Evolutionary conservation across 202 grass and related monocot genomes (phyloP).

Genomic region (Musa balbisiana): DNA sequence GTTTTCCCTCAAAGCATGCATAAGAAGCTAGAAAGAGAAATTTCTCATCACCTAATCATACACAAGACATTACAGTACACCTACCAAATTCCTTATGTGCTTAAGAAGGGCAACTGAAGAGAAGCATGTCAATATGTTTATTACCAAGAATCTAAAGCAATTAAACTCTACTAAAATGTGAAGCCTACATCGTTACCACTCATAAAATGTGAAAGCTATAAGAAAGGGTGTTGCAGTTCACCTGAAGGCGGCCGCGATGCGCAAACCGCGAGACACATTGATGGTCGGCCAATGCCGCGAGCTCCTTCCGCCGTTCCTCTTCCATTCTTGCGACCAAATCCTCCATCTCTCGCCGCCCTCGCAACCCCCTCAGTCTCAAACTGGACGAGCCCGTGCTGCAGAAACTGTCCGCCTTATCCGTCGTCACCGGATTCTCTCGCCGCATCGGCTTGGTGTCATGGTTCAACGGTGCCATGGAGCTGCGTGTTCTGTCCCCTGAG

Average conservation of each 20-base stretch:
- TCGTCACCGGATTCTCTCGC: background rate
- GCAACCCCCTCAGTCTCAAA: constrained; percentile 36
- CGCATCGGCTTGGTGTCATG: constrained; percentile 26
- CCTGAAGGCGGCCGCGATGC: constrained; percentile 75
- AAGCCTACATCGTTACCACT: too few relatives aligned
- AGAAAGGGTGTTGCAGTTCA: background rate
- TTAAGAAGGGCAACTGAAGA: too few relatives aligned
- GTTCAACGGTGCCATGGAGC: background rate
- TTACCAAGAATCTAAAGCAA: too few relatives aligned
- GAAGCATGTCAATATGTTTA: too few relatives aligned
- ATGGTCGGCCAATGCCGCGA: constrained; percentile 39
- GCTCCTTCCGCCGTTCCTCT: constrained; percentile 54
- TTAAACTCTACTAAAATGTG: too few relatives aligned
- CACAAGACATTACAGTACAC: background rate
- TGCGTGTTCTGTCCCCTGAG: constrained; percentile 26
- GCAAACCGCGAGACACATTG: constrained; percentile 53
- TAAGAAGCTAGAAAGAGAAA: too few relatives aligned
- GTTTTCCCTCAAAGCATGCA: background rate
- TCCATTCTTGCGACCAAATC: constrained; percentile 69
- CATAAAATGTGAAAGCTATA: background rate
- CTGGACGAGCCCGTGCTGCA: constrained; percentile 1
- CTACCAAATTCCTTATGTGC: background rate
- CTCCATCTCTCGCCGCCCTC: constrained; percentile 55
- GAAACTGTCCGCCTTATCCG: constrained; percentile 3
- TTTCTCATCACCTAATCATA: too few relatives aligned